Percentiles rank a stretch among this genome's conserved stretches.
These are phyloP conservation scores for Aspergillus piperis DNA, from an alignment of 2,329 filamentous ascomycete genomes.

Conservation along the genomic window DNA sequence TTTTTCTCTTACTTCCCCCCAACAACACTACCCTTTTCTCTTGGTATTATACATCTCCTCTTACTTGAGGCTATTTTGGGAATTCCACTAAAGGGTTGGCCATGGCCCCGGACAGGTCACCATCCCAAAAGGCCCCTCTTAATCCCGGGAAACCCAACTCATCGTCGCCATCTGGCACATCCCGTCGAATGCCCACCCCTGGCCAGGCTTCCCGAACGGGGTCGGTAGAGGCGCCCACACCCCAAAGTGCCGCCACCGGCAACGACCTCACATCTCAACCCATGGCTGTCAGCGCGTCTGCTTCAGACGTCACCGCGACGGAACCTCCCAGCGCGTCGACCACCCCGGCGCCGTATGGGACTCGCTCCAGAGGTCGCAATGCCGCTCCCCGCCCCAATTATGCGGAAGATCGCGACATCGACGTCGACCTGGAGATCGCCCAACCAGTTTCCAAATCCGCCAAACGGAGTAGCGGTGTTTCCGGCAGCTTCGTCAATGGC, in stretches of 20 bases:
- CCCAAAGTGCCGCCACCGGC: conserved; percentile 26
- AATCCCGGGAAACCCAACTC: conserved; percentile 31
- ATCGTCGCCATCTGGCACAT: conserved; percentile 18
- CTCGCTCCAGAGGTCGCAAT: conserved; percentile 85
- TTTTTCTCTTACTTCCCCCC: background rate
- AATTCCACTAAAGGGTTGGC: conserved; percentile 27
- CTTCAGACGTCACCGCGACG: conserved; percentile 37
- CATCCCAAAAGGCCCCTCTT: conserved; percentile 25
- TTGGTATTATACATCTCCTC: conserved; percentile 1
- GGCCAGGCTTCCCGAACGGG: conserved; percentile 40
- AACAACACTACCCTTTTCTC: background rate
- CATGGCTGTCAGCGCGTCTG: conserved; percentile 47
- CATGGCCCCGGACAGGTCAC: conserved; percentile 36
- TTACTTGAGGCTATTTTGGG: conserved; percentile 17
- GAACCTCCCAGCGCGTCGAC: conserved; percentile 48
- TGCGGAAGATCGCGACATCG: conserved; percentile 87
- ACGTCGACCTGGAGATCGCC: conserved; percentile 77
- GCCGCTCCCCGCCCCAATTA: conserved; percentile 87
- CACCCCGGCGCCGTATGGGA: conserved; percentile 76
- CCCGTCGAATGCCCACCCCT: conserved; percentile 25
- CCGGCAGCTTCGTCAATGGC: conserved; percentile 32
- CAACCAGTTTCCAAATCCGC: conserved; percentile 34
- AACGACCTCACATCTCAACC: conserved; percentile 44
- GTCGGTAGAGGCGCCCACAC: conserved; percentile 23
- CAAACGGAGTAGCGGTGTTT: conserved; percentile 33